These are phyloP conservation scores for Cicer judaicum DNA, from an alignment of 306 rosid genomes.

Conservation along the genomic window DNA sequence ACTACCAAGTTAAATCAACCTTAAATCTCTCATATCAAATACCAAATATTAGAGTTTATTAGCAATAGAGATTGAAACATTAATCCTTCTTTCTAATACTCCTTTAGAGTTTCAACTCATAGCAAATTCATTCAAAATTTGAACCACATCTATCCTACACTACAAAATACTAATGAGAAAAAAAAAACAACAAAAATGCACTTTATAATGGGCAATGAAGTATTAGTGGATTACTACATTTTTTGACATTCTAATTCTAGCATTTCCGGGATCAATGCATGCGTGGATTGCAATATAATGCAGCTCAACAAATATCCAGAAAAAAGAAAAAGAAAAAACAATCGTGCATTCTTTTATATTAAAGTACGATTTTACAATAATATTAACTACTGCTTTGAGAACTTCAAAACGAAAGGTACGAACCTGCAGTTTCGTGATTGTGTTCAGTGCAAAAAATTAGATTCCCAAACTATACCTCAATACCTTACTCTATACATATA, in stretches of 20 bases:
- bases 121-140: neutral
- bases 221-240: neutral
- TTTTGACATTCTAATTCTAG: neutral
- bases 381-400: neutral
- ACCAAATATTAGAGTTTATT: too few species aligned
- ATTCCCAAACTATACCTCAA: conserved; percentile 7
- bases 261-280: conserved; percentile 33
- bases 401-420: conserved; percentile 25
- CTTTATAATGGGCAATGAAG: neutral
- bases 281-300: conserved; percentile 27
- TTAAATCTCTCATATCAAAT: neutral
- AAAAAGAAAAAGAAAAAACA: conserved; percentile 16
- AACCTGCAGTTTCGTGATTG: conserved; percentile 7
- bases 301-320: conserved; percentile 36
- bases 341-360: conserved; percentile 1
- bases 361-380: neutral
- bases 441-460: conserved; percentile 3
- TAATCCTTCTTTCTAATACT: too few species aligned
- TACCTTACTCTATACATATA: conserved; percentile 19
- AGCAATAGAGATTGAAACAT: too few species aligned
- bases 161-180: neutral
- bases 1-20: neutral
- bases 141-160: neutral
- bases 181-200: neutral
- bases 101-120: too few species aligned